Evolutionary conservation across 2,329 filamentous ascomycete species (phyloP), one percentile per base, ranked within the genome.

Genomic region (Monilinia aucupariae): DNA sequence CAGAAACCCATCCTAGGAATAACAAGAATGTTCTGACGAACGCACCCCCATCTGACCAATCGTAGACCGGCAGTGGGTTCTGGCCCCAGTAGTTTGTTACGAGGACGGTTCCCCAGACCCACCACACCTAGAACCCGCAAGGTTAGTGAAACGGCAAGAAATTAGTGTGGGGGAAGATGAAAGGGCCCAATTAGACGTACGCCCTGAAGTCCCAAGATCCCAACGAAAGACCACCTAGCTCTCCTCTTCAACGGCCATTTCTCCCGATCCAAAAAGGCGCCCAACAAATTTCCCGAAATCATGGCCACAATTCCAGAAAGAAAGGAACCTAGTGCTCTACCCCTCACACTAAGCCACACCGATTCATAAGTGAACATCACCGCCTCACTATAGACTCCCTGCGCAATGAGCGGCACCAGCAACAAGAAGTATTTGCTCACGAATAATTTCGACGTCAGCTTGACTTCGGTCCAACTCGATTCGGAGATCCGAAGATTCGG

Each of bases 321-420:
- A 68, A 92, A 89, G 0, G 87, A 90, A 0, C 86, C 88, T 1
- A 91, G 76, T 0, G 89, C 87, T 52, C 89, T 79, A 1, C 87
- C 79, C 1, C 88, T 81, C 1, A 91, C 89, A 1, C 80, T 82
- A 70, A 91, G 90, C 85, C 86, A 92, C 17, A 88, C 66, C 10
- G 80, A 78, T 9, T 87, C 76, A 64, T 87, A 91, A 0, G 88
- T 90, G 72, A 87, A 90, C 74, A 87, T 89, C 0, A 91, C 86
- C 0, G 88, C 85, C 71, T 91, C 88, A 0, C 85, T 77, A 70
- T 88, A 91, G 0, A 89, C 87, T 0, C 85, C 85, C 67, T 90
- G 86, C 1, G 85, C 85, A 47, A 91, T 90, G 66, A 88, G 83
- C 0, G 87, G 79, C 3, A 90, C 73, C 1, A 90, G 78, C 0